phyloP scores from a whole-genome alignment of 2,329 filamentous ascomycete genomes.

The Aspergillus sp. region DNA sequence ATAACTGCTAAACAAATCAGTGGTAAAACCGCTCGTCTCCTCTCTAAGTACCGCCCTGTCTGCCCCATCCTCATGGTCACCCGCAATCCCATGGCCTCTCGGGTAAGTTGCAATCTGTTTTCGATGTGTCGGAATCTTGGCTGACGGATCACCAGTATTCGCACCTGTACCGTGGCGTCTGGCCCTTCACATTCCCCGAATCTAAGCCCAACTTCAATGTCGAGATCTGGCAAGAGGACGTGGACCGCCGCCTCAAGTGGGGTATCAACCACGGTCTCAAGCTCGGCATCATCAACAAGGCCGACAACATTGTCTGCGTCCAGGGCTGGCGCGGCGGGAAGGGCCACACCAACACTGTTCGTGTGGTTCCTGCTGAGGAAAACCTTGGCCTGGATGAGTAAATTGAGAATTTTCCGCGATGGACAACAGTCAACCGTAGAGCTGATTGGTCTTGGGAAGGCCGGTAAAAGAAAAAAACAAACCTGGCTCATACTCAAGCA shows the following conservation, averaged over 20 bases:
- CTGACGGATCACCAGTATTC: conserved; percentile 52
- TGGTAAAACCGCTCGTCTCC: conserved; percentile 84
- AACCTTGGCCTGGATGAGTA: conserved; percentile 34
- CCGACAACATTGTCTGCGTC: conserved; percentile 60
- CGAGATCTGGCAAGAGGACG: conserved; percentile 97
- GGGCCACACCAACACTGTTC: conserved; percentile 60
- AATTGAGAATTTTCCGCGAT: conserved; percentile 7
- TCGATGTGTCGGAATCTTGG: background rate
- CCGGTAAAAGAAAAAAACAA: background rate
- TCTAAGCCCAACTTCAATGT: conserved; percentile 88
- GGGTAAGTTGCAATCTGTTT: conserved; percentile 41
- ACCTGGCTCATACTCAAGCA: background rate
- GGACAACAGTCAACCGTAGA: too few relatives aligned
- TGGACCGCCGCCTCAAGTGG: conserved; percentile 96
- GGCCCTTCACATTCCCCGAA: conserved; percentile 92
- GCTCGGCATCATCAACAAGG: conserved; percentile 71
- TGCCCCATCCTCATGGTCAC: conserved; percentile 99
- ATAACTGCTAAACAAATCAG: conserved; percentile 37
- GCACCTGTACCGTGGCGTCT: conserved; percentile 95
- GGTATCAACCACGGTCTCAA: conserved; percentile 79
- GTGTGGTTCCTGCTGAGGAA: conserved; percentile 43
- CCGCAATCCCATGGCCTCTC: conserved; percentile 70
- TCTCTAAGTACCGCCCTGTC: conserved; percentile 97
- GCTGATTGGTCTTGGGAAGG: too few relatives aligned
- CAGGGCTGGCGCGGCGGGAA: conserved; percentile 61